Evolutionary conservation across 768 basidiomycete genomes (phyloP), one percentile per base, ranked within the genome.

Genomic region (Termitomyces sp.): DNA sequence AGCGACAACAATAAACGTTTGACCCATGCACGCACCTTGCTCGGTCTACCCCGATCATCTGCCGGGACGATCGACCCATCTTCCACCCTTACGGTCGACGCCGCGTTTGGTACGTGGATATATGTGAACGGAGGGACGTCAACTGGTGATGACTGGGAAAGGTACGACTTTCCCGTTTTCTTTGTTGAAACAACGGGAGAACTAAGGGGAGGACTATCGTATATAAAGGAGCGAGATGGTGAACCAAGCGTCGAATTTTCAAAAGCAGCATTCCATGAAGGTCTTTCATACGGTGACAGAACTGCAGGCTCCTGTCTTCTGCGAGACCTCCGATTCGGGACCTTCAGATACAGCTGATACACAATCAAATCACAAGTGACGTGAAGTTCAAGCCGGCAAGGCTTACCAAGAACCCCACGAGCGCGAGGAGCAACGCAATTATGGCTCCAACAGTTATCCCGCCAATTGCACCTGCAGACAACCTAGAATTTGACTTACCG

Each of bases 381-480:
- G 28, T 48, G 13, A 48, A 11, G 28, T 11, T 6, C 2, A 28
- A 11, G 13, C 11, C 6, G 32, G 9, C 6, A n/a, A 28, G 28
- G 28, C 46, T 28, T 38, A 58, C 57, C 46, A 58, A 32, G n/a
- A 58, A 3, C 9, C 20, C 57, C 18, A 40, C 8, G 45, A 58
- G 2, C 36, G 12, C 33, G 22, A 58, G 24, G 4, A 58, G 16
- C 38, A 58, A 32, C 13, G 22, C 57, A 8, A 50, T 33, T 3
- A 50, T 9, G 9, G 24, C 18, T 6, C 57, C 57, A 28, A 58
- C 35, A 49, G 18, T 18, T 8, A 33, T 50, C 3, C 46, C 57
- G 48, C 22, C 57, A 24, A 58, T 58, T 40, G 46, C 48, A 8
- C 57, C 57, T 13, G 36, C 16, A 18, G 57, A 38, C 20, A 49